Percentiles rank a stretch among this genome's conserved stretches.
These are phyloP conservation scores for Pisolithus microcarpus DNA, from an alignment of 768 basidiomycete species.

Conservation along the genomic window DNA sequence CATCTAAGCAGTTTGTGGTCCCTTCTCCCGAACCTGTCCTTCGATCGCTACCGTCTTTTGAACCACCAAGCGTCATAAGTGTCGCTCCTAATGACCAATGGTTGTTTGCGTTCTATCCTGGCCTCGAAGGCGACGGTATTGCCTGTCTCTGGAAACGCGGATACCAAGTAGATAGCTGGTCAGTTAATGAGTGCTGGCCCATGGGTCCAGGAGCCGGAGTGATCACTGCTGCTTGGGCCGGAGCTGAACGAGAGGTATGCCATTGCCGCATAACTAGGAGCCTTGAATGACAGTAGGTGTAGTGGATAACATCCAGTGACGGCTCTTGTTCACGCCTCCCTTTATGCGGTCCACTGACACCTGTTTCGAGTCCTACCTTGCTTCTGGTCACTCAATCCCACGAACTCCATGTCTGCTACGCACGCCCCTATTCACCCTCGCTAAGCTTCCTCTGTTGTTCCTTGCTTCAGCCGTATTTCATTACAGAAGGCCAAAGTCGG, in stretches of 20 bases:
- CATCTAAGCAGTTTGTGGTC: conserved; percentile 56
- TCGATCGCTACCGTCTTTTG: conserved; percentile 42
- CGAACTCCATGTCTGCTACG: conserved; percentile 46
- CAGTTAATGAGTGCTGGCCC: conserved; percentile 48
- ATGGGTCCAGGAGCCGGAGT: conserved; percentile 48
- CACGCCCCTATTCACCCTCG: conserved; percentile 38
- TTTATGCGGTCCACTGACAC: conserved; percentile 48
- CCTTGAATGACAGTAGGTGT: not conserved
- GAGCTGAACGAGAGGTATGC: conserved; percentile 49
- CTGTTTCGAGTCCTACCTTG: conserved; percentile 48
- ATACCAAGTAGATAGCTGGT: conserved; percentile 56
- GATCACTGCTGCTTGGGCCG: conserved; percentile 59
- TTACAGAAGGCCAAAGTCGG: conserved; percentile 28
- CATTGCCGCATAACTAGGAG: conserved; percentile 7
- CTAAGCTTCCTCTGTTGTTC: conserved; percentile 45
- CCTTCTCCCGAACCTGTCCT: conserved; percentile 46
- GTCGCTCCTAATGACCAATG: conserved; percentile 52
- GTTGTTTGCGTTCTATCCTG: conserved; percentile 73
- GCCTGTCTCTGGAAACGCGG: conserved; percentile 63
- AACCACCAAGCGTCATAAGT: conserved; percentile 56
- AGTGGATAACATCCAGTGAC: conserved; percentile 49
- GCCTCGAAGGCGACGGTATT: conserved; percentile 46
- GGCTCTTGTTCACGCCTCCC: conserved; percentile 52
- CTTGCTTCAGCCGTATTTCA: conserved; percentile 35
- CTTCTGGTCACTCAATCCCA: conserved; percentile 61